A percentile compares a stretch with the other conserved stretches of the same genome.
Evolutionary conservation across 495 filamentous ascomycete species (phyloP).

Genomic region (Aspergillus nidulans): DNA sequence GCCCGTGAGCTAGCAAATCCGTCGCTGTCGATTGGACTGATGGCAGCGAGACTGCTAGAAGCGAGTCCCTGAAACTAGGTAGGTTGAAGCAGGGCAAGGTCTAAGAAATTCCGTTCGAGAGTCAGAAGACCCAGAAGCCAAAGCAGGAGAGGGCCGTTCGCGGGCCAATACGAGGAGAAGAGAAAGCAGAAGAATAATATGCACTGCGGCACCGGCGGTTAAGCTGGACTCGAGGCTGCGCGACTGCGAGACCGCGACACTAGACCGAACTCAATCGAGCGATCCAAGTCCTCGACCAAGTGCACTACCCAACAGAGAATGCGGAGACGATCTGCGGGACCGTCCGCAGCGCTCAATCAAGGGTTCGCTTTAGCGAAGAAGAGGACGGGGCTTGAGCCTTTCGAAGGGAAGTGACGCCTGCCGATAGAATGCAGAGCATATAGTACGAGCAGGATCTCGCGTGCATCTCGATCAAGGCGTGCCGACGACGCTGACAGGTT

Average conservation of each 20-base stretch:
- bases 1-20: background rate
- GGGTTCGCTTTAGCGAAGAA: background rate
- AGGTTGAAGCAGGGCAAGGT: too few relatives aligned
- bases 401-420: background rate
- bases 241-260: too few relatives aligned
- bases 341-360: slow-evolving; percentile 1
- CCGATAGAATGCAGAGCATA: background rate
- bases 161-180: slow-evolving; percentile 1
- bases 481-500: too few relatives aligned
- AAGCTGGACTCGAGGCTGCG: slow-evolving; percentile 6
- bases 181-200: slow-evolving; percentile 6
- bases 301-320: background rate
- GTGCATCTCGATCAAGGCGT: too few relatives aligned
- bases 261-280: slow-evolving; percentile 14
- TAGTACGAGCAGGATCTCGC: background rate
- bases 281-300: slow-evolving; percentile 11
- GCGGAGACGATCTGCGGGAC: slow-evolving; percentile 13
- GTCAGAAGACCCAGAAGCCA: background rate
- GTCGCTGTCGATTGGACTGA: background rate
- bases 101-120: background rate
- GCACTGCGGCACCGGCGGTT: slow-evolving; percentile 17
- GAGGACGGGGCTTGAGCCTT: too few relatives aligned
- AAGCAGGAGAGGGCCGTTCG: background rate
- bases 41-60: background rate
- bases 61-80: slow-evolving; percentile 4